These are phyloP conservation scores for Eucalyptus erythrocorys DNA, from an alignment of 345 rosid genomes.

Conservation along the genomic window DNA sequence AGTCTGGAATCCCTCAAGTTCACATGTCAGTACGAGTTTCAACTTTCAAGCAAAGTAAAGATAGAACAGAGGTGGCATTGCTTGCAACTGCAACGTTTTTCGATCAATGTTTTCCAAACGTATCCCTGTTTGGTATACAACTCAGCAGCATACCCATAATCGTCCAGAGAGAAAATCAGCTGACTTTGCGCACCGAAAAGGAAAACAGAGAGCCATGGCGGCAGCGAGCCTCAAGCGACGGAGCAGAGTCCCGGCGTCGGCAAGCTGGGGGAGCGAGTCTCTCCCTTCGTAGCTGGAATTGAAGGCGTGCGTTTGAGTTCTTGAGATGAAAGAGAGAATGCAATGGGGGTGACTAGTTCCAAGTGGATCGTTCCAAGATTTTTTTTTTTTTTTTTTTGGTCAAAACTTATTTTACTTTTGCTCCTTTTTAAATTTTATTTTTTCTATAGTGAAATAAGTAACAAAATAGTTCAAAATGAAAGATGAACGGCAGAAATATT, in stretches of 20 bases:
- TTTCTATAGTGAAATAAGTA: too few species aligned
- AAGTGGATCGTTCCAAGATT: not conserved
- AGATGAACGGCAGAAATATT: too few species aligned
- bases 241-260: not conserved
- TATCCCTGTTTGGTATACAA: not conserved
- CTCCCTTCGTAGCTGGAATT: too few species aligned
- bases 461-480: too few species aligned
- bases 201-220: not conserved
- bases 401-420: too few species aligned
- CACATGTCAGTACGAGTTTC: not conserved
- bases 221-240: not conserved
- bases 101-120: not conserved
- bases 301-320: not conserved
- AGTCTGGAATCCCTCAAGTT: not conserved
- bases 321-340: not conserved
- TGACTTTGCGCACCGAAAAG: not conserved
- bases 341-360: not conserved
- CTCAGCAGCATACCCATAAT: not conserved
- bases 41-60: not conserved
- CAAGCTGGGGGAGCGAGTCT: not conserved
- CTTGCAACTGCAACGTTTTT: not conserved
- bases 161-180: not conserved
- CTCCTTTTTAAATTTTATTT: too few species aligned
- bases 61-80: not conserved
- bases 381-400: too few species aligned